Evolutionary conservation across 495 filamentous ascomycete genomes (phyloP), one percentile per base, ranked within the genome.

Genomic region (Penicillium flavigenum): DNA sequence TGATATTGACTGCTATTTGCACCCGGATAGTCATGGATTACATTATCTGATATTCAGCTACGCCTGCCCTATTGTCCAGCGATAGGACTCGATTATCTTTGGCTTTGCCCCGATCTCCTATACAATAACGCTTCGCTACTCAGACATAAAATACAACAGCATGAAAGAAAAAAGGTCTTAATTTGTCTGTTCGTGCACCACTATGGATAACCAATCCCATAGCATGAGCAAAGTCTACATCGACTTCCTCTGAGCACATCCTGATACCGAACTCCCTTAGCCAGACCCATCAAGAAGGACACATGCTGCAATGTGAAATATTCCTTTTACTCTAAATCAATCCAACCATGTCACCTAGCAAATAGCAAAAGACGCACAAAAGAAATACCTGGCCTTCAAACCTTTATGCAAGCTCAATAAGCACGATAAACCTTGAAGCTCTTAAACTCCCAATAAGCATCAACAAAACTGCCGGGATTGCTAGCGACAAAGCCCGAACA

Each of bases 371-470:
- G 8, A 20, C 9, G 8, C 36, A 16, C 6, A 20, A 20, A 10
- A 16, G 1, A 11, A 36, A 8, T 11, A 7, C 16, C 3, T 2
- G n/a, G 2, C n/a, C 36, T 17, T 39, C 11, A 32, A 4, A 12
- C 29, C 5, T 38, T 2, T 24, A 12, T 16, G 11, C 5, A 44
- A 43, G 2, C 17, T 57, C 20, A 55, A 49, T 12, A 38, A 46
- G 68, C 64, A 53, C 72, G 64, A 57, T 74, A 79, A 29, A 83
- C 73, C 56, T 71, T 67, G 53, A 80, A 81, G 43, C 69, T 65
- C 11, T 49, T 60, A 62, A 79, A 83, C 58, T 83, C 79, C 79
- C 79, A 82, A 67, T 74, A 81, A 1, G 79, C 79, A 24, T 74
- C 59, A 8, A 60, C 64, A 58, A 82, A 81, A 0, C 59, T 65